Percentiles rank a stretch among this genome's conserved stretches.
Conservation (phyloP, 768 basidiomycete genomes). For the Tricholoma terreum region DNA sequence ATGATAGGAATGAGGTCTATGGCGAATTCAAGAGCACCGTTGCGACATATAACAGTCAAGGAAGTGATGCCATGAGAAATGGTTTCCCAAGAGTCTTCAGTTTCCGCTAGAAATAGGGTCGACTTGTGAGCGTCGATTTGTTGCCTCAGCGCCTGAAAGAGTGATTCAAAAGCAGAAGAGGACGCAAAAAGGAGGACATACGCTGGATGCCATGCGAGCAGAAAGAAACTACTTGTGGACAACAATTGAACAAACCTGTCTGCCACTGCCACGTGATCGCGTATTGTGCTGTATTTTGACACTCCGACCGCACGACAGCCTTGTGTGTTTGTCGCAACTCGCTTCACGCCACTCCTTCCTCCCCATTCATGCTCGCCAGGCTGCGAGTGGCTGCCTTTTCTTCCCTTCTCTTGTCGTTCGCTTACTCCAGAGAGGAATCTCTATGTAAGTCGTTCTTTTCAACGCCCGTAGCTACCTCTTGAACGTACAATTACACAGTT, state of each 20-base stretch:
- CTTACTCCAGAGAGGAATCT: slow-evolving; percentile 49
- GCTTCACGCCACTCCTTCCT: not conserved
- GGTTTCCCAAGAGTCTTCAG: slow-evolving; percentile 19
- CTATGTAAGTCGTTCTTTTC: slow-evolving; percentile 50
- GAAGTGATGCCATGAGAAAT: slow-evolving; percentile 9
- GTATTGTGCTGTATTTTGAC: too few relatives aligned
- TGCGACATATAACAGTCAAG: slow-evolving; percentile 9
- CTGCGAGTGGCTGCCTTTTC: slow-evolving; percentile 56
- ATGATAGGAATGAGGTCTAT: slow-evolving; percentile 12
- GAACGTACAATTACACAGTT: slow-evolving; percentile 41
- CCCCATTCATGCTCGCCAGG: slow-evolving; percentile 48
- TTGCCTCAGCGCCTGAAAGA: slow-evolving; percentile 6
- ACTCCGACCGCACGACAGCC: too few relatives aligned
- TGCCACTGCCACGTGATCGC: too few relatives aligned
- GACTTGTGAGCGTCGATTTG: slow-evolving; percentile 8
- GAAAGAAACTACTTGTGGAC: not conserved
- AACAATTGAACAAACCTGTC: too few relatives aligned
- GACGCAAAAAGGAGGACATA: not conserved
- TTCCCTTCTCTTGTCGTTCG: slow-evolving; percentile 33
- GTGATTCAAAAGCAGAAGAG: not conserved
- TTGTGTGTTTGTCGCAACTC: too few relatives aligned
- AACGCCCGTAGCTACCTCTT: slow-evolving; percentile 1
- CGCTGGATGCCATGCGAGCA: not conserved
- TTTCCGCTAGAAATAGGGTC: slow-evolving; percentile 13
- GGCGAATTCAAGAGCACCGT: slow-evolving; percentile 17